Conservation (phyloP, 352 stramenopile species). For the Phytopythium mirpurense region DNA sequence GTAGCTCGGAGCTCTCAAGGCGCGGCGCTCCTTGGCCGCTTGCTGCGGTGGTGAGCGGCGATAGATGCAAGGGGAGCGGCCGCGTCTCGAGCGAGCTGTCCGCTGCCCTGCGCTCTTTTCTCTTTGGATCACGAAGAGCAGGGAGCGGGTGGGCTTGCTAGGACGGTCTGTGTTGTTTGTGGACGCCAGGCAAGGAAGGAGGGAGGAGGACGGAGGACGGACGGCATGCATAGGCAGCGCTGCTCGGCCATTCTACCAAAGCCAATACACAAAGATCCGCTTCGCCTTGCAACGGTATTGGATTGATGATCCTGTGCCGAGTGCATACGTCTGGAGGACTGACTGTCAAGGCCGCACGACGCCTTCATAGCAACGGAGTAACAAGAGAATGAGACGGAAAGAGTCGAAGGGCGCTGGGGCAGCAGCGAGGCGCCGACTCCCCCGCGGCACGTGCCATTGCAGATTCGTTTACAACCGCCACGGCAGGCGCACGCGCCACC, state of each 20-base stretch:
- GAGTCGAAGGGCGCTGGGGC: constrained; percentile 5
- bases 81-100: background rate
- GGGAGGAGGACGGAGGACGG: too few species aligned
- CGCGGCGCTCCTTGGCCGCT: background rate
- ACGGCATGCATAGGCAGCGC: too few species aligned
- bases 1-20: background rate
- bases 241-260: background rate
- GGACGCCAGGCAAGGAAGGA: too few species aligned
- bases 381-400: constrained; percentile 1
- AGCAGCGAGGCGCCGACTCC: constrained; percentile 5
- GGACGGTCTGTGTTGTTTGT: background rate
- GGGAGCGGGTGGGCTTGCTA: background rate
- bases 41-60: background rate
- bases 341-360: too few species aligned
- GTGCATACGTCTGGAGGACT: too few species aligned
- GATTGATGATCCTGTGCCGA: too few species aligned
- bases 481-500: background rate
- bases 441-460: constrained; percentile 7
- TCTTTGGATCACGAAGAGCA: background rate
- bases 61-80: background rate
- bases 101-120: background rate
- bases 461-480: constrained; percentile 1
- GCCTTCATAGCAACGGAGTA: too few species aligned
- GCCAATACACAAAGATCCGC: constrained; percentile 6
- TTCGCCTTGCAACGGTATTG: too few species aligned